A percentile compares a stretch with the other conserved stretches of the same genome.
Evolutionary conservation across 441 rosid species (phyloP).

Genomic region (Erodium moschatum): DNA sequence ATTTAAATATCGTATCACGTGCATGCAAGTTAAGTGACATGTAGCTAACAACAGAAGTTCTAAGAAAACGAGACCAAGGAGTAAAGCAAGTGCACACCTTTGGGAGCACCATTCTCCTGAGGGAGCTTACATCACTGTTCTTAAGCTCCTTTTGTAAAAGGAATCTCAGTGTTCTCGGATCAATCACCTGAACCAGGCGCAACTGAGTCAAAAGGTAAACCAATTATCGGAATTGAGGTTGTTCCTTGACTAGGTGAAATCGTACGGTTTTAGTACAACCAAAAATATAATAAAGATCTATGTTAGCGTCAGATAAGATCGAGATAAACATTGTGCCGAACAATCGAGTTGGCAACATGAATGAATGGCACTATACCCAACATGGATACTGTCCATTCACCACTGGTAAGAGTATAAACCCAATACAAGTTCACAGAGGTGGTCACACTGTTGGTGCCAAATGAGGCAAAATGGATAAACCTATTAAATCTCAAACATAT

Average conservation of each 20-base stretch:
- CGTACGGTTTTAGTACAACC: neutral
- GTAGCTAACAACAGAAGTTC: neutral
- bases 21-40: neutral
- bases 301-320: too few species aligned
- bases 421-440: neutral
- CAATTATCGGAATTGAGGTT: neutral
- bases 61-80: neutral
- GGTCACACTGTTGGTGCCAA: neutral
- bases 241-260: neutral
- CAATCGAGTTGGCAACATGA: neutral
- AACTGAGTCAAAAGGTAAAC: neutral
- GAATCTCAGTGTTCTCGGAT: conserved; percentile 56
- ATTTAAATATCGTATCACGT: neutral
- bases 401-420: neutral
- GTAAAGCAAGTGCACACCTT: conserved; percentile 43
- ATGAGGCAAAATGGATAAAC: neutral
- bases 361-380: neutral
- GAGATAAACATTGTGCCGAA: too few species aligned
- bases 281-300: neutral
- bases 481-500: neutral
- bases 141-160: conserved; percentile 87
- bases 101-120: conserved; percentile 86
- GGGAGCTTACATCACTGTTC: conserved; percentile 91
- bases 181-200: conserved; percentile 41
- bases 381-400: neutral